Base-by-base conservation (phyloP, 1,284 basidiomycete species). In the Trichosporon sp. region DNA sequence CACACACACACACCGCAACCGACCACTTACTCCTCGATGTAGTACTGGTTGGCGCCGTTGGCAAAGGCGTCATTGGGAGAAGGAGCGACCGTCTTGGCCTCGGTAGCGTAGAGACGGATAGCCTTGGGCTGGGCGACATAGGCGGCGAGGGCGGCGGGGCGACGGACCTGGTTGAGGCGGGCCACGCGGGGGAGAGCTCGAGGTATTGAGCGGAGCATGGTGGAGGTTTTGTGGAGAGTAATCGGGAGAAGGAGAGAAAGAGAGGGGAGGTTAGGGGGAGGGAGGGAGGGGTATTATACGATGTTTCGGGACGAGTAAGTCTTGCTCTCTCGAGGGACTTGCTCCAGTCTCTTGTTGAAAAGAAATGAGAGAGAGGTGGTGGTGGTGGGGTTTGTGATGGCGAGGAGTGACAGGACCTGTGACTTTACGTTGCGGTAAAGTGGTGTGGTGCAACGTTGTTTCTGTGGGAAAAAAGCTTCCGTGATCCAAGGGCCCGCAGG, bases 21-120 rank as follows among this genome's bases (percentile, higher is more conserved):
- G n/a, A n/a, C n/a, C n/a, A 76, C 80, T 74, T 65, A 81, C 82
- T 95, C 92, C 76, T 97, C 95, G 54, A 89, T 90, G 78, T 99
- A 98, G 83, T 95, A 95, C 44, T 91, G 85, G 82, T 96, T 96
- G 56, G 89, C 92, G 60, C 92, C 92, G 69, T 90, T 94, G 23
- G 92, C 92, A 77, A 95, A 95, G 19, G 86, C 65, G 72, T 83
- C 82, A 63, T 78, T 79, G 34, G 78, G 71, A 37, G 77, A 78
- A 5, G 81, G 81, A 11, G 78, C 70, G 23, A 72, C 64, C 33
- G 77, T 73, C 60, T 62, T 58, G 57, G 74, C 65, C 54, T 74
- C 71, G 8, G 74, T 71, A 3, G 78, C 77, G 58, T 78, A 78
- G 25, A 27, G 54, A 56, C 72, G 69, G 61, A 58, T 19, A 33